Conservation (phyloP, 1,139 yeast genomes). For the Kodamaea sp. region DNA sequence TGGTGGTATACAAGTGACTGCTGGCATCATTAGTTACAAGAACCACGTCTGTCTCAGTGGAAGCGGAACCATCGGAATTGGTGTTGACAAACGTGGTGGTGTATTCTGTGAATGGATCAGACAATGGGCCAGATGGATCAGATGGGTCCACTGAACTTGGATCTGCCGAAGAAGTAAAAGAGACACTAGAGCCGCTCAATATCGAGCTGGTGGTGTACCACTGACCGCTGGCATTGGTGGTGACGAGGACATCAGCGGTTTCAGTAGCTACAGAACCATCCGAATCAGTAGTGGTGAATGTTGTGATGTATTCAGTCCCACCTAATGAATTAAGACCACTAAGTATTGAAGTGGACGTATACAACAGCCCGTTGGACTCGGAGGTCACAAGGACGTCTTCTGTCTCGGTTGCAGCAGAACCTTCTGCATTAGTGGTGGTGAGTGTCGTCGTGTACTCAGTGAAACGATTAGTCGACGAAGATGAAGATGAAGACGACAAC, state of each 20-base stretch:
- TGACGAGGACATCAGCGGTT: too few relatives aligned
- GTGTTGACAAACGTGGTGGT: background rate
- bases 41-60: slow-evolving; percentile 18
- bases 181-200: too few relatives aligned
- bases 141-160: too few relatives aligned
- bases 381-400: background rate
- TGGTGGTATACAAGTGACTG: slow-evolving; percentile 14
- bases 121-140: background rate
- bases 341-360: background rate
- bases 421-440: background rate
- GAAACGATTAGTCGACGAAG: too few relatives aligned
- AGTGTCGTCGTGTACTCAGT: background rate
- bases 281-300: too few relatives aligned
- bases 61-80: slow-evolving; percentile 15
- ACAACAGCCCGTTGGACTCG: background rate
- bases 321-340: too few relatives aligned
- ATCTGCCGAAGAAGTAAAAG: background rate
- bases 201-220: too few relatives aligned
- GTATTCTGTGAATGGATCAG: background rate
- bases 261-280: too few relatives aligned
- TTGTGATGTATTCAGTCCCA: too few relatives aligned
- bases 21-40: slow-evolving; percentile 13
- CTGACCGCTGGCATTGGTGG: too few relatives aligned
- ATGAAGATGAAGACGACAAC: too few relatives aligned
- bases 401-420: background rate